Percentiles rank a stretch among this genome's conserved stretches.
These are phyloP conservation scores for Podosphaera leucotricha DNA, from an alignment of 2,329 filamentous ascomycete species.

Conservation along the genomic window DNA sequence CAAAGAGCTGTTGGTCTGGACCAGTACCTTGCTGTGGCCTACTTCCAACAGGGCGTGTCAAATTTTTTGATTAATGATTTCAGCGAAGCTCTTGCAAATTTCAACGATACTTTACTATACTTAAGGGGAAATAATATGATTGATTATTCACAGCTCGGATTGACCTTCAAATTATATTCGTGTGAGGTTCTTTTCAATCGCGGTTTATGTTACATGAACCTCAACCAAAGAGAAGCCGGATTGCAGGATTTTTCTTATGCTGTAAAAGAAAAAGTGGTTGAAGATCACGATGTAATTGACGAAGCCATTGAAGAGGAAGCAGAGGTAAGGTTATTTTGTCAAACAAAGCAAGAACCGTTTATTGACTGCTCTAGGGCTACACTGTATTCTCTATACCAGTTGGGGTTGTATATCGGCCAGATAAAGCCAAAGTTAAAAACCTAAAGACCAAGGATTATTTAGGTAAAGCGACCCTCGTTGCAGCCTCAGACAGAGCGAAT, in stretches of 20 bases:
- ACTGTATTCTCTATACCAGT: slow-evolving; percentile 97
- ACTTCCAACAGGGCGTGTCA: slow-evolving; percentile 95
- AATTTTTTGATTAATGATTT: slow-evolving; percentile 96
- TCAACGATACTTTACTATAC: slow-evolving; percentile 92
- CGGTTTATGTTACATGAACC: slow-evolving; percentile 89
- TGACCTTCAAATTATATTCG: slow-evolving; percentile 90
- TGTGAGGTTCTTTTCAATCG: slow-evolving; percentile 97
- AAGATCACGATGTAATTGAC: slow-evolving; percentile 93
- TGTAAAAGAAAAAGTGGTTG: slow-evolving; percentile 84
- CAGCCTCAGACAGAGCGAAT: slow-evolving; percentile 59
- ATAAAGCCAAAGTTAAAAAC: slow-evolving; percentile 95
- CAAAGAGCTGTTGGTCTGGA: slow-evolving; percentile 77
- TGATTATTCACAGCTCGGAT: slow-evolving; percentile 85
- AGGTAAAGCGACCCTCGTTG: slow-evolving; percentile 82
- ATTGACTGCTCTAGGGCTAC: slow-evolving; percentile 42
- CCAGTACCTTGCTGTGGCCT: slow-evolving; percentile 88
- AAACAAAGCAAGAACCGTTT: neutral
- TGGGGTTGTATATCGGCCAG: slow-evolving; percentile 82
- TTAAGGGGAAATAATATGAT: slow-evolving; percentile 91
- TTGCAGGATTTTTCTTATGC: slow-evolving; percentile 80
- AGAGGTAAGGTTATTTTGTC: slow-evolving; percentile 33
- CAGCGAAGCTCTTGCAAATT: slow-evolving; percentile 89
- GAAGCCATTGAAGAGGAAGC: slow-evolving; percentile 86
- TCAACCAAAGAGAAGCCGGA: slow-evolving; percentile 74
- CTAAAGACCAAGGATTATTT: slow-evolving; percentile 95